Conservation (phyloP, 1,139 yeast species). For the Suzukiozyma palmioleophila region DNA sequence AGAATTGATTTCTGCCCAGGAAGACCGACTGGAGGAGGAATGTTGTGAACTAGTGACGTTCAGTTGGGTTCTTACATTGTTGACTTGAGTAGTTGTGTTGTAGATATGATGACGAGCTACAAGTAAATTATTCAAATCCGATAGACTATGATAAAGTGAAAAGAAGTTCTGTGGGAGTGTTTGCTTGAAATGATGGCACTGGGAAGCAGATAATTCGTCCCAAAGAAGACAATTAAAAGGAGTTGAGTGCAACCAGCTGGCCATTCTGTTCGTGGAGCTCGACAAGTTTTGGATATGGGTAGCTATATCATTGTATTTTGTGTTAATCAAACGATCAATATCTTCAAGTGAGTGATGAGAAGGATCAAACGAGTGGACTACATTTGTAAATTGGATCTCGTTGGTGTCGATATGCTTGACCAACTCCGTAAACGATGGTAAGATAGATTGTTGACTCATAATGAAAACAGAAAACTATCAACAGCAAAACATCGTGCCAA, state of each 20-base stretch:
- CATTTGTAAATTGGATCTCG: background rate
- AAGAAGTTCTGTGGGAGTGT: background rate
- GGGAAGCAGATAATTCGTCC: background rate
- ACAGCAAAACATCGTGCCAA: background rate
- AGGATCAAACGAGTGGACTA: background rate
- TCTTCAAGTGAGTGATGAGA: background rate
- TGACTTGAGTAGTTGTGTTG: too few species aligned
- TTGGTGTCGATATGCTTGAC: background rate
- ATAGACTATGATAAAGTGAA: background rate
- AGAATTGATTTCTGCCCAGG: too few species aligned
- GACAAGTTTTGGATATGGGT: background rate
- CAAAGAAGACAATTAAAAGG: background rate
- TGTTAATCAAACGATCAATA: background rate
- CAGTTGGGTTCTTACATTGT: too few species aligned
- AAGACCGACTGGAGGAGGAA: too few species aligned
- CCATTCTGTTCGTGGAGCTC: background rate
- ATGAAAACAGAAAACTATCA: background rate
- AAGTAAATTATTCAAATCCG: background rate
- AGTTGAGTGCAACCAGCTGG: background rate
- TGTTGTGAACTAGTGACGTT: too few species aligned
- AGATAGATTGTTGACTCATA: background rate
- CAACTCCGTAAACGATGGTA: background rate
- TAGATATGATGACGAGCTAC: too few species aligned
- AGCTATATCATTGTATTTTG: background rate
- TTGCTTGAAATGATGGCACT: background rate